These are phyloP conservation scores for Euphorbia corollata DNA, from an alignment of 441 rosid genomes.

Conservation along the genomic window DNA sequence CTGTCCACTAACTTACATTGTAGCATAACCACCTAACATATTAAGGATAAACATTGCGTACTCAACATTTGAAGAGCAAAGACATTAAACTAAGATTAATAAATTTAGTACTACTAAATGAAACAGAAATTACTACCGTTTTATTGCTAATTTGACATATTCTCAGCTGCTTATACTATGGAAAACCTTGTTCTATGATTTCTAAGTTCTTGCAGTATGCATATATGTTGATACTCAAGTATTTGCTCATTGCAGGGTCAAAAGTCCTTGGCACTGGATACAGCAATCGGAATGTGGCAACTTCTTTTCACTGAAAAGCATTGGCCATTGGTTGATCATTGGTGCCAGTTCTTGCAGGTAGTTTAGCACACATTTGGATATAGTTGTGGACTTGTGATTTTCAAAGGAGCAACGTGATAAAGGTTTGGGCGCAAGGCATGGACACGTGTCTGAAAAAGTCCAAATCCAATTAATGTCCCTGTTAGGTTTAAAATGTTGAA, in stretches of 20 bases:
- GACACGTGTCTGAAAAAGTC: neutral
- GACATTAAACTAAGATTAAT: no score
- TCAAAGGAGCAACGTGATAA: neutral
- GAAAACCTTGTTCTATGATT: neutral
- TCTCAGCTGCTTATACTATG: neutral
- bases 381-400: neutral
- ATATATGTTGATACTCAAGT: neutral
- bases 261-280: conserved; percentile 90
- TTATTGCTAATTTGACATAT: no score
- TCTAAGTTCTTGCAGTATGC: neutral
- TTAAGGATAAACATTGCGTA: no score
- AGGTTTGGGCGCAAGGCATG: neutral
- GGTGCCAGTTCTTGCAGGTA: conserved; percentile 98
- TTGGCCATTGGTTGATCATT: conserved; percentile 75
- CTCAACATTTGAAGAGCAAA: no score
- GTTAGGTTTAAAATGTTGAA: neutral
- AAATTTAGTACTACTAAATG: no score
- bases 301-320: conserved; percentile 79
- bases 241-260: conserved; percentile 60
- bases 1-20: no score
- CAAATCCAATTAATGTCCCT: neutral
- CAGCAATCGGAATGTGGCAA: conserved; percentile 98
- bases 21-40: no score
- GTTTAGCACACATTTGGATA: neutral
- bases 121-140: no score